Evolutionary conservation across 2,329 filamentous ascomycete species (phyloP), one percentile per base, ranked within the genome.

Genomic region (Aspergillus ochraceoroseus): DNA sequence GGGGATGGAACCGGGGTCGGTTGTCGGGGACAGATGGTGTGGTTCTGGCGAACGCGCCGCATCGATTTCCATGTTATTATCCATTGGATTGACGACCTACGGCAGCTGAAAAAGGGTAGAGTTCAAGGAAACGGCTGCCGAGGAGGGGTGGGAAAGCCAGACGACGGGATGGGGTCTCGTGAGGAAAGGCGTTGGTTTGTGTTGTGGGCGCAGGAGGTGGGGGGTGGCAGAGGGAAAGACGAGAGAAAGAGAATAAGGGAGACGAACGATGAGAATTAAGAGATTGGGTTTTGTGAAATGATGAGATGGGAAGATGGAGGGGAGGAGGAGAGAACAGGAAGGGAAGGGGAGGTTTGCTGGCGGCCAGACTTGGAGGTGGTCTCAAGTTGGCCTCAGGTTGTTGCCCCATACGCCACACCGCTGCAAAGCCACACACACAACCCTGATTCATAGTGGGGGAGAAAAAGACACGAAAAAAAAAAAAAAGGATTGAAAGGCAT

Each of bases 21-120:
- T 77, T 41, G 80, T 73, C 35, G 87, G 80, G 45, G 84, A 80
- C 57, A 95, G 70, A 62, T 84, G 84, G 64, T 86, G 78, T 52
- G 80, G 77, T 64, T 85, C 81, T 52, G 88, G 85, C 60, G 85
- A 82, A 70, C 89, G 86, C 62, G 84, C 85, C 57, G 94, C 88
- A 66, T 98, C 92, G 74, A 74, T 70, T 59, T 95, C 90, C 92
- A 98, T 98, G 70, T 94, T 95, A 63, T 88, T 94, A 70, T 98
- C 90, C 88, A 95, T 95, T 51, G 44, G 26, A 40, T 49, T 42
- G 48, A 39, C 22, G 32, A 43, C 38, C 27, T 32, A 37, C 13
- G 36, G 51, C 28, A 37, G 19, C n/a, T 29, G 27, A 30, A 20
- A 25, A 28, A 12, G 22, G 44, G 35, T 22, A 27, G 20, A 45